phyloP scores from a whole-genome alignment of 768 basidiomycete genomes.

The Hysterangium stoloniferum region DNA sequence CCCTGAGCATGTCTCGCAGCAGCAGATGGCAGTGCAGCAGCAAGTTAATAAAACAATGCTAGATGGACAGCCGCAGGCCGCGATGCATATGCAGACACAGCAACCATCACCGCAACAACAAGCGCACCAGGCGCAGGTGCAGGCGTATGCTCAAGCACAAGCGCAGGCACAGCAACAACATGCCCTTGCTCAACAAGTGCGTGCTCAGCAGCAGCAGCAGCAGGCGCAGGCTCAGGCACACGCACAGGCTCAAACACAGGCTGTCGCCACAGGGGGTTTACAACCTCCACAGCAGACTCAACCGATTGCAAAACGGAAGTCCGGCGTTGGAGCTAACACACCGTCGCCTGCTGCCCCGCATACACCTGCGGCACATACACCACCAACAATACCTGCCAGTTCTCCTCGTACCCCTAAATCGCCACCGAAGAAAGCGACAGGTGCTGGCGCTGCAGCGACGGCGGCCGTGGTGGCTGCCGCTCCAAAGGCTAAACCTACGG shows the following conservation, averaged over 20 bases:
- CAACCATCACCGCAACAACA: constrained; percentile 1
- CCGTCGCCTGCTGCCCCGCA: constrained; percentile 31
- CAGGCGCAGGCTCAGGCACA: neutral
- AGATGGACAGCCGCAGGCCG: neutral
- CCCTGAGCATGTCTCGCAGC: too few species aligned
- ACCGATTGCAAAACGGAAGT: constrained; percentile 1
- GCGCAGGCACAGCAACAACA: neutral
- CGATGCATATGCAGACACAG: constrained; percentile 12
- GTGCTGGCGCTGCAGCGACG: constrained; percentile 26
- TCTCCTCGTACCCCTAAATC: constrained; percentile 68
- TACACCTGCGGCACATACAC: constrained; percentile 11
- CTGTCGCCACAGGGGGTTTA: neutral
- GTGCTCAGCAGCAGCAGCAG: neutral
- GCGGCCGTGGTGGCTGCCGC: constrained; percentile 26
- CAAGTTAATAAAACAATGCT: constrained; percentile 5
- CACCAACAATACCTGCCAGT: constrained; percentile 9
- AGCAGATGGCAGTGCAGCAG: too few species aligned
- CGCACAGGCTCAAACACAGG: neutral
- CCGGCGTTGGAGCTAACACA: constrained; percentile 29
- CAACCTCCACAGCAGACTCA: neutral
- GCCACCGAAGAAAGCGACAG: constrained; percentile 49
- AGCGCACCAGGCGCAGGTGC: constrained; percentile 17
- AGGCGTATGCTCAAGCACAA: too few species aligned
- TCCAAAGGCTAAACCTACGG: constrained; percentile 2
- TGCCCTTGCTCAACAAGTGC: neutral